These are phyloP conservation scores for Colletotrichum agaves DNA, from an alignment of 2,329 filamentous ascomycete genomes.

Conservation along the genomic window DNA sequence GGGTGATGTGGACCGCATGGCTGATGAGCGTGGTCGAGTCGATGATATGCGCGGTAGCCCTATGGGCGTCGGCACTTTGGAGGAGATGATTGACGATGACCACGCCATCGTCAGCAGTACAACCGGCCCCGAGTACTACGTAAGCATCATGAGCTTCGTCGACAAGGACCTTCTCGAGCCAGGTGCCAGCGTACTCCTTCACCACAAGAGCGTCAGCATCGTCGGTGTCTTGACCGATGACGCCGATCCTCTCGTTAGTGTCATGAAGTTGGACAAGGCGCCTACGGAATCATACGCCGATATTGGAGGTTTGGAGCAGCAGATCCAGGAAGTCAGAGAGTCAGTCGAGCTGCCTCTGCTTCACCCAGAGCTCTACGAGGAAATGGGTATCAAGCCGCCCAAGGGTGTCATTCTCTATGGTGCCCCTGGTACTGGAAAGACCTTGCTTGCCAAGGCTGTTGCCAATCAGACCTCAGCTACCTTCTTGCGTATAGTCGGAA, in stretches of 20 bases:
- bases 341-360: constrained; percentile 95
- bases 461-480: constrained; percentile 98
- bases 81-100: constrained; percentile 99
- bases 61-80: constrained; percentile 97
- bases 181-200: constrained; percentile 91
- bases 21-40: constrained; percentile 92
- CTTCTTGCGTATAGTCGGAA: constrained; percentile 98
- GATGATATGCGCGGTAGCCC: constrained; percentile 99
- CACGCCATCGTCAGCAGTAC: constrained; percentile 98
- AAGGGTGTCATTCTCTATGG: constrained; percentile 99
- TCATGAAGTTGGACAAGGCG: constrained; percentile 99
- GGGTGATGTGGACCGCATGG: constrained; percentile 81
- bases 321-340: constrained; percentile 98
- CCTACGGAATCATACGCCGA: constrained; percentile 98
- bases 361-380: constrained; percentile 97
- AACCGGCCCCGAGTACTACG: constrained; percentile 97
- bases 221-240: constrained; percentile 98
- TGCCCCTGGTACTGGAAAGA: constrained; percentile 95
- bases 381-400: constrained; percentile 99
- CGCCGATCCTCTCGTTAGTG: constrained; percentile 91
- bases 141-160: constrained; percentile 99
- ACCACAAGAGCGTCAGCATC: constrained; percentile 98
- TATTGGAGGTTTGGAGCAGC: constrained; percentile 93
- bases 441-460: constrained; percentile 97
- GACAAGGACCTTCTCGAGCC: constrained; percentile 98